A percentile compares a stretch with the other conserved stretches of the same genome.
Conservation (phyloP, 2,329 filamentous ascomycete species). For the Alternaria panax region DNA sequence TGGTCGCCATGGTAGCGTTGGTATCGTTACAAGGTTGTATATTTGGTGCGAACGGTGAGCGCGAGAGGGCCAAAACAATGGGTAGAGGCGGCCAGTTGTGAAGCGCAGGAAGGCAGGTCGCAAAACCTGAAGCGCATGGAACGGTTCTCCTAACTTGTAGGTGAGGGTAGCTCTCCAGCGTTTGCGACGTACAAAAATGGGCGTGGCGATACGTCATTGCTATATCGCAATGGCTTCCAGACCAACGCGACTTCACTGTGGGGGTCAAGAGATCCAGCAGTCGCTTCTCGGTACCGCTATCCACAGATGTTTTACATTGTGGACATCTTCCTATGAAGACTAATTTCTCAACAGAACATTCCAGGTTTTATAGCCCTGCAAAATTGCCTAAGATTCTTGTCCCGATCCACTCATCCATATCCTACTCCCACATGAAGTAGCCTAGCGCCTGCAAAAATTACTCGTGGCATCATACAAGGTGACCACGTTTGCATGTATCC, state of each 20-base stretch:
- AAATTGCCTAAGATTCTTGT: neutral
- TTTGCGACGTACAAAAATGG: neutral
- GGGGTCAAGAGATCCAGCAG: neutral
- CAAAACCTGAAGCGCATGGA: neutral
- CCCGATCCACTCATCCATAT: neutral
- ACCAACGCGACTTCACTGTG: neutral
- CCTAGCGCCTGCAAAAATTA: neutral
- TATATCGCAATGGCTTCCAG: neutral
- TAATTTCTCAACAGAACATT: neutral
- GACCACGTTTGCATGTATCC: neutral
- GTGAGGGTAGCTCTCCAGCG: neutral
- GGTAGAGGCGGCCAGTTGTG: neutral
- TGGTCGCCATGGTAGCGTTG: neutral
- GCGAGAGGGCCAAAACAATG: neutral
- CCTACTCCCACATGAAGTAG: neutral
- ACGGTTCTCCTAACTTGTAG: neutral
- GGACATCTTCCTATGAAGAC: neutral
- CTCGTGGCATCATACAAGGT: neutral
- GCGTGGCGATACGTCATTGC: neutral
- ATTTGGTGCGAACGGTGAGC: neutral
- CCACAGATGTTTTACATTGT: accelerated
- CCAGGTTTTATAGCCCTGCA: no score
- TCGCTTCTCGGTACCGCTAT: accelerated
- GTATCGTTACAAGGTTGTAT: neutral
- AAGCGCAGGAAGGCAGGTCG: neutral